Base-by-base conservation (phyloP, 371 early-diverging fungal genomes). In the Mucor mucedo region DNA sequence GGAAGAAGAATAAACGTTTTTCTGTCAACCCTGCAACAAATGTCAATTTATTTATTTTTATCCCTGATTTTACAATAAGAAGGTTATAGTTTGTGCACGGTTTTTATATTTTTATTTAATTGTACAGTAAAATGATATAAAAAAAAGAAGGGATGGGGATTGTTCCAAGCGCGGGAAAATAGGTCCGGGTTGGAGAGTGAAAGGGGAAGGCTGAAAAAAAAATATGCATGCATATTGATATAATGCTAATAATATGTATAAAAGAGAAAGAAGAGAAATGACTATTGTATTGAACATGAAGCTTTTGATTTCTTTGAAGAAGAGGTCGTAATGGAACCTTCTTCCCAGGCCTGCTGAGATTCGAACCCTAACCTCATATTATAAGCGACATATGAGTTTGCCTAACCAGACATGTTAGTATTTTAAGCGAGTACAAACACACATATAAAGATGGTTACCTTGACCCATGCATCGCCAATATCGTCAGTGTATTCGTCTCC, bases 381-480 rank as follows among this genome's bases (percentile, higher is more conserved):
- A 21, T 74, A 66, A 11, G 70, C 71, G 13, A 63, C 73, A 54
- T 74, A 79, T 8, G 66, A 44, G 45, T 72, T 71, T 33, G 77
- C 76, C 78, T 77, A 57, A n/a, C n/a, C 29, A 5, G 47, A 21
- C 47, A 47, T 7, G 47, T 47, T 35, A 55, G 55, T 33, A 35
- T 6, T 8, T 28, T n/a, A 39, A 0, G n/a, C 38, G 27, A n/a
- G 9, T 5, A 47, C 21, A 21, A 21, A 21, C n/a, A 47, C n/a
- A 27, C 2, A 21, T 21, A 47, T 21, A 21, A 9, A 21, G 21
- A 1, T 10, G 47, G 54, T 62, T 70, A 76, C 79, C 66, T 69
- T 70, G 29, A 73, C 47, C 81, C 81, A 81, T 16, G 78, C 75
- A 21, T 75, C 69, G 27, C 78, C 78, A 27, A 75, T 68, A 16